Base-by-base conservation (phyloP, 2,329 filamentous ascomycete species). In the Chaetothyriales sp. region DNA sequence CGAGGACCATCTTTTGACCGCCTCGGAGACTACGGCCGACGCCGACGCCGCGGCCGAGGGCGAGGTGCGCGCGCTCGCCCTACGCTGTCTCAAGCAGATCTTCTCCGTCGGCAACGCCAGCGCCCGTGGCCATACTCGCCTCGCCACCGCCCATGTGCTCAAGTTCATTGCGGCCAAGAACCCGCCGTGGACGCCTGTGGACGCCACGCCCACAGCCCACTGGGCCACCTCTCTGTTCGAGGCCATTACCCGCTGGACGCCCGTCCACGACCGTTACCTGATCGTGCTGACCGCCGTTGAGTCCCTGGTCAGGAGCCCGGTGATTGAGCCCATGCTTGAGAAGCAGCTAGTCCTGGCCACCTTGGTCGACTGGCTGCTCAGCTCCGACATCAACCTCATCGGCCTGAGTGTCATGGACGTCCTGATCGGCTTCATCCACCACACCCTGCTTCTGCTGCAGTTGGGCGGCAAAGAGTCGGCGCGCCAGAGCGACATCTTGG, bases 391-490 rank as follows among this genome's bases (percentile, higher is more conserved):
- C 63, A 97, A 95, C 67, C 76, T 97, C 64, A 95, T 98, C 56
- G 92, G 92, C 1, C 74, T 98, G 46, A 95, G 89, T 65, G 85
- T 97, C 49, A 97, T 97, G 82, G 92, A 98, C 65, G 83, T 97
- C 18, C 73, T 97, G 25, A 74, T 94, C 13, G 85, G 88, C 1
- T 74, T 98, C 13, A 80, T 95, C 57, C 83, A 87, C 58, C 88
- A 94, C 64, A 85, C 90, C 64, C 80, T 88, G 59, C 77, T 82
- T 61, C 72, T 94, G 7, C 75, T 95, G 13, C 85, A 87, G 61
- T 75, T 87, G 25, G 70, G 71, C 10, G 70, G 71, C 0, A 64
- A 67, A n/a, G 65, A 68, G 37, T 63, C 65, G 13, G 62, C 65
- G 13, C 66, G 65, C 52, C 66, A 64, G 53, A 62, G 64, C 46